phyloP scores from a whole-genome alignment of 2,329 filamentous ascomycete genomes.

The Hymenoscyphus albidus region DNA sequence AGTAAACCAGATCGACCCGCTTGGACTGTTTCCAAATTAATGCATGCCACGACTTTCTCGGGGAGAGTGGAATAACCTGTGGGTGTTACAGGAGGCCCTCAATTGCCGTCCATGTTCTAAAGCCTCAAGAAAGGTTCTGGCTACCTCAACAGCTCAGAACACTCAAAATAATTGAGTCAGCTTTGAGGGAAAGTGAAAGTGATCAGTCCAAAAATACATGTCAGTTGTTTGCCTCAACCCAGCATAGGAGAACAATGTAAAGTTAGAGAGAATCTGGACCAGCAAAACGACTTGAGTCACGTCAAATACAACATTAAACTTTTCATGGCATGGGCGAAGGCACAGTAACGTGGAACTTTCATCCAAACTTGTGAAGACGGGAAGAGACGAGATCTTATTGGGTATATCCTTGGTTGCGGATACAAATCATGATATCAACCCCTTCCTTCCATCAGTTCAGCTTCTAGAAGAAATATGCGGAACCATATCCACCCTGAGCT shows the following conservation, averaged over 20 bases:
- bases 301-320: neutral
- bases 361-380: neutral
- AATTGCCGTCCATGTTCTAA: no score
- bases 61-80: neutral
- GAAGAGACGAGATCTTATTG: neutral
- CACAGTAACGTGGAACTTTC: neutral
- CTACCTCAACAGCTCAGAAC: no score
- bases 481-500: neutral
- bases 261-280: no score
- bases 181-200: no score
- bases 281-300: neutral
- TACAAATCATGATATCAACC: neutral
- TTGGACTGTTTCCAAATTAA: neutral
- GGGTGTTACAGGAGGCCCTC: no score
- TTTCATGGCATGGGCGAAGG: neutral
- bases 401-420: neutral
- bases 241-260: no score
- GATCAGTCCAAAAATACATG: no score
- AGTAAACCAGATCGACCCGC: no score
- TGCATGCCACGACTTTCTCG: neutral
- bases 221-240: no score
- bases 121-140: no score
- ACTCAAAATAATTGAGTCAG: no score
- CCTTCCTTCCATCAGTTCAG: neutral
- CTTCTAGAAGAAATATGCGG: neutral